phyloP scores from a whole-genome alignment of 371 early-diverging fungal genomes.

The Rhizopus stolonifer region DNA sequence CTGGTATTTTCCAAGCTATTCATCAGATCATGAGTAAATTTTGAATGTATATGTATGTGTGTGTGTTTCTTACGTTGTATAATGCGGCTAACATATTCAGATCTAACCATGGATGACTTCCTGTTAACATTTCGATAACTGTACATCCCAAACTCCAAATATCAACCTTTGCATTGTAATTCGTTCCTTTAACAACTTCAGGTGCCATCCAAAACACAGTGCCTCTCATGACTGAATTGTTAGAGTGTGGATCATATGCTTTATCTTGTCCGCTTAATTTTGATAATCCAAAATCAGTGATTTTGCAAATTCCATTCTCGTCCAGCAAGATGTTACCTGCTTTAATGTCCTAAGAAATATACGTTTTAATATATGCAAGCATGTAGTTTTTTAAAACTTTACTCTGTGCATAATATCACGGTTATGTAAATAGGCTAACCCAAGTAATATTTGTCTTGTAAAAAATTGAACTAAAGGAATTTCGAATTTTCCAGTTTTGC shows the following conservation, averaged over 20 bases:
- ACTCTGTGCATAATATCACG: constrained; percentile 92
- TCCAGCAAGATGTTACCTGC: constrained; percentile 93
- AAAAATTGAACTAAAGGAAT: constrained; percentile 80
- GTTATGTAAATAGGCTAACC: constrained; percentile 94
- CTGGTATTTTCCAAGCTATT: constrained; percentile 76
- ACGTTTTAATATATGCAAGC: neutral
- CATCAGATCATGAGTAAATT: neutral
- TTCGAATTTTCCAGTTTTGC: constrained; percentile 82
- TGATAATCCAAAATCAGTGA: constrained; percentile 99
- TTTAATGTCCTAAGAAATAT: constrained; percentile 82
- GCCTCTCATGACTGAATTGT: constrained; percentile 49
- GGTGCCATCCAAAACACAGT: constrained; percentile 94
- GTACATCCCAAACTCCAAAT: constrained; percentile 90
- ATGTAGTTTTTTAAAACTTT: constrained; percentile 17
- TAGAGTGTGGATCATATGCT: constrained; percentile 50
- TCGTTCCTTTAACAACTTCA: constrained; percentile 82
- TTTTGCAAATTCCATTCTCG: constrained; percentile 88
- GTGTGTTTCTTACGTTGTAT: constrained; percentile 53
- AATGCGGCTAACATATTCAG: constrained; percentile 86
- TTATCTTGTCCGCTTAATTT: constrained; percentile 70
- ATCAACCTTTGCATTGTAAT: constrained; percentile 77
- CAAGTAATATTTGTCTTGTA: constrained; percentile 88
- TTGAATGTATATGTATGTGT: neutral
- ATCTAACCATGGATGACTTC: constrained; percentile 88
- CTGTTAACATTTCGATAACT: constrained; percentile 96